These are phyloP conservation scores for Urostyla sp. DNA, from an alignment of 73 alveolate species.

Conservation along the genomic window DNA sequence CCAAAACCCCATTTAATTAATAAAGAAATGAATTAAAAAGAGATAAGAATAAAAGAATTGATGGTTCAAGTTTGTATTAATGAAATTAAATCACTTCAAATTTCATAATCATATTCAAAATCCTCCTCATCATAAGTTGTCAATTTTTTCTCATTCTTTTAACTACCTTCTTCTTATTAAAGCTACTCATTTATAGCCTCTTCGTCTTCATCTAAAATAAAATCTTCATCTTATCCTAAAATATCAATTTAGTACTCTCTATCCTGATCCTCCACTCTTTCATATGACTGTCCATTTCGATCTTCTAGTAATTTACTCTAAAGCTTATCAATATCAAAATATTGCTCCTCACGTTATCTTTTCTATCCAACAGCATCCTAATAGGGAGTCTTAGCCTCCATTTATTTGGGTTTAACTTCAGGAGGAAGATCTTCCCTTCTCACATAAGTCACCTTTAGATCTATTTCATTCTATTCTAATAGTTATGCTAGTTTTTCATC, in stretches of 20 bases:
- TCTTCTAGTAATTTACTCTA: neutral
- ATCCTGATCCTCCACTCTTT: neutral
- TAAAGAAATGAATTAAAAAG: neutral
- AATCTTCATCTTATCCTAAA: neutral
- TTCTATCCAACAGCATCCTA: neutral
- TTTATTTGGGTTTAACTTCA: constrained; percentile 22
- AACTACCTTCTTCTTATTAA: constrained; percentile 1
- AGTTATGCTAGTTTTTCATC: constrained; percentile 4
- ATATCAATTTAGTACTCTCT: neutral
- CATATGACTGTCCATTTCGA: neutral
- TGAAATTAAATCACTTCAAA: neutral
- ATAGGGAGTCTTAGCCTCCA: too few relatives aligned
- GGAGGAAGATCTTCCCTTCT: constrained; percentile 46
- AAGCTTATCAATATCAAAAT: too few relatives aligned
- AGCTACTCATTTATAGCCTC: too few relatives aligned
- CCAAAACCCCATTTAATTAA: neutral
- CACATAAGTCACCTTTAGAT: constrained; percentile 9
- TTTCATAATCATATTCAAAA: neutral
- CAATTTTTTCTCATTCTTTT: too few relatives aligned
- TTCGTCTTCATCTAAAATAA: constrained; percentile 32
- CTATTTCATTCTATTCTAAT: constrained; percentile 5
- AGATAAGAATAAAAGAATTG: neutral
- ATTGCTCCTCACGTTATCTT: neutral
- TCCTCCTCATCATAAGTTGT: too few relatives aligned
- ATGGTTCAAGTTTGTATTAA: neutral